Evolutionary conservation across 2,329 filamentous ascomycete genomes (phyloP).

Genomic region (Rutstroemia sp.): DNA sequence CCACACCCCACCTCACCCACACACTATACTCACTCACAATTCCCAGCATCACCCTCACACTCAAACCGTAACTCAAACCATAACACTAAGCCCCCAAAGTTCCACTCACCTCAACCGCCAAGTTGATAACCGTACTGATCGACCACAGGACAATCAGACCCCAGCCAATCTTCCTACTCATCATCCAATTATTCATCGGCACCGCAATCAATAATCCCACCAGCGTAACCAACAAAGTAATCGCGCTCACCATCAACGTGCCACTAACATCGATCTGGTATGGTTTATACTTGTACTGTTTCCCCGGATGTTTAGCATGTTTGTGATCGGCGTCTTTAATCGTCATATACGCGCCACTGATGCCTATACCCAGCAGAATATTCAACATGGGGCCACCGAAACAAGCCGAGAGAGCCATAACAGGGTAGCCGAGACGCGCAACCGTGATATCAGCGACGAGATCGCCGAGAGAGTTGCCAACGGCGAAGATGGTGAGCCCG

Average conservation of each 20-base stretch:
- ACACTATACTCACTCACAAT: too few relatives aligned
- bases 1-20: too few relatives aligned
- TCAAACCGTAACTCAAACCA: too few relatives aligned
- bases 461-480: conserved; percentile 91
- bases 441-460: conserved; percentile 93
- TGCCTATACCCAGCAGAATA: conserved; percentile 88
- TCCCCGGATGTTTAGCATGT: conserved; percentile 59
- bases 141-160: conserved; percentile 74
- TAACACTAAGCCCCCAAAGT: conserved; percentile 15
- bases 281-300: conserved; percentile 59
- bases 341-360: conserved; percentile 84
- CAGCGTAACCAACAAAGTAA: conserved; percentile 77
- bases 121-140: conserved; percentile 72
- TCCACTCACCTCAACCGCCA: conserved; percentile 68
- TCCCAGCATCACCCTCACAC: too few relatives aligned
- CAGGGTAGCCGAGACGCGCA: conserved; percentile 84
- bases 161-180: conserved; percentile 77
- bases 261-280: conserved; percentile 81
- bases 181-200: conserved; percentile 77
- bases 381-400: conserved; percentile 99
- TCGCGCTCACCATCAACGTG: conserved; percentile 76
- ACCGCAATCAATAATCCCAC: conserved; percentile 72
- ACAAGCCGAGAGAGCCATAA: conserved; percentile 91
- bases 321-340: conserved; percentile 59
- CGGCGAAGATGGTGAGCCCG: conserved; percentile 90